Evolutionary conservation across 345 rosid species (phyloP).

Genomic region (Eutrema yunnanense): DNA sequence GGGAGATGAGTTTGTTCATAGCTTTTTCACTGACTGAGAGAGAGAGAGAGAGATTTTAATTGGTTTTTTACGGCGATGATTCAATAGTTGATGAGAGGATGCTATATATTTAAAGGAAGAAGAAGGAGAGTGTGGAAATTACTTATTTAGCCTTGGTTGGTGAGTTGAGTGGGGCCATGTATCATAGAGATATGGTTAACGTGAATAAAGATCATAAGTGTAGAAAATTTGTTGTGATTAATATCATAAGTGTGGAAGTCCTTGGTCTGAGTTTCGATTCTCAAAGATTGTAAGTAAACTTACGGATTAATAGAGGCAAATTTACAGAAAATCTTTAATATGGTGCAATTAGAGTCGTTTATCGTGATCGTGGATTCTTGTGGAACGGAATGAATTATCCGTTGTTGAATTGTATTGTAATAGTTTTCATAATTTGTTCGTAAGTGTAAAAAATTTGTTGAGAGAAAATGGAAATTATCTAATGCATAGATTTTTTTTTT

Average conservation of each 20-base stretch:
- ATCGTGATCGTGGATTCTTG: too few relatives aligned
- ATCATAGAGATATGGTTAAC: slow-evolving; percentile 1
- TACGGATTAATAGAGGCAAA: too few relatives aligned
- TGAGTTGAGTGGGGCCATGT: slow-evolving; percentile 20
- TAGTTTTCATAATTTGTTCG: too few relatives aligned
- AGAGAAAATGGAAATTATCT: not conserved
- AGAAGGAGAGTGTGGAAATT: not conserved
- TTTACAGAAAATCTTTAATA: too few relatives aligned
- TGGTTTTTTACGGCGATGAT: slow-evolving; percentile 8
- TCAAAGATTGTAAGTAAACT: too few relatives aligned
- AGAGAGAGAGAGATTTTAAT: slow-evolving; percentile 17
- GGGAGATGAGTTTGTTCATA: slow-evolving; percentile 8
- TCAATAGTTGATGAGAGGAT: slow-evolving; percentile 29
- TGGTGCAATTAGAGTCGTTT: too few relatives aligned
- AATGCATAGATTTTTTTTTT: not conserved
- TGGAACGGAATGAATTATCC: too few relatives aligned
- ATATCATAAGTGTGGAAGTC: too few relatives aligned
- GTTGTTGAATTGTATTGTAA: too few relatives aligned
- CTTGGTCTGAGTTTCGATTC: too few relatives aligned
- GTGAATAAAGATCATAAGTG: slow-evolving; percentile 1
- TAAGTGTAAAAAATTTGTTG: not conserved
- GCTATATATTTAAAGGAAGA: slow-evolving; percentile 1
- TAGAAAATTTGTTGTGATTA: not conserved
- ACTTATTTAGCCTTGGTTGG: slow-evolving; percentile 38
- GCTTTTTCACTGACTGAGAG: slow-evolving; percentile 13